phyloP scores from a whole-genome alignment of 1,284 basidiomycete genomes.

The Cryptococcus amylolentus region DNA sequence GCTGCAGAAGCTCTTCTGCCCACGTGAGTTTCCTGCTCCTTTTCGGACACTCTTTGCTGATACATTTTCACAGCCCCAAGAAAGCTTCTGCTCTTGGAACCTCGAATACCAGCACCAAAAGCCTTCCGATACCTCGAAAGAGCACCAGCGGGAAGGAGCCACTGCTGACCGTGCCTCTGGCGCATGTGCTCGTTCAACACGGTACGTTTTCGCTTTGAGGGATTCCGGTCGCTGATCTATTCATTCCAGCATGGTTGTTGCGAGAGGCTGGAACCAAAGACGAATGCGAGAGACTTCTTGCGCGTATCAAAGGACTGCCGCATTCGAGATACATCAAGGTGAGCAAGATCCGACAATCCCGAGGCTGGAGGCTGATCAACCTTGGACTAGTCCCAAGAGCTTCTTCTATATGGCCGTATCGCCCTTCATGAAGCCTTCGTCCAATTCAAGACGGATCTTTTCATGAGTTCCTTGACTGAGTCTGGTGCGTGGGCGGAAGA shows the following conservation, averaged over 20 bases:
- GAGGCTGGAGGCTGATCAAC: no score
- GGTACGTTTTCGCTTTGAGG: slow-evolving; percentile 51
- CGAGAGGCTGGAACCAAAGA: slow-evolving; percentile 58
- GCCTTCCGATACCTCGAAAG: slow-evolving; percentile 5
- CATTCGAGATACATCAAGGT: slow-evolving; percentile 27
- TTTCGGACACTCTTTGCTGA: slow-evolving; percentile 48
- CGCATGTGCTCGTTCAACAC: slow-evolving; percentile 66
- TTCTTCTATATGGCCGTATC: slow-evolving; percentile 66
- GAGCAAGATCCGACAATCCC: slow-evolving; percentile 21
- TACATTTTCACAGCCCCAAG: slow-evolving; percentile 6
- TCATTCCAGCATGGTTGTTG: slow-evolving; percentile 64
- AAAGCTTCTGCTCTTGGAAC: slow-evolving; percentile 12
- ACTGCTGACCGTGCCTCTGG: slow-evolving; percentile 64
- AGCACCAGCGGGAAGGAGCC: slow-evolving; percentile 54
- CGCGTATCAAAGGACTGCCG: slow-evolving; percentile 50
- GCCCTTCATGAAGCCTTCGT: slow-evolving; percentile 70
- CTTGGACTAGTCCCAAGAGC: slow-evolving; percentile 62
- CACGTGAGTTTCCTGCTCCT: slow-evolving; percentile 17
- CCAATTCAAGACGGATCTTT: slow-evolving; percentile 76
- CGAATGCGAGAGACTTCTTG: slow-evolving; percentile 57
- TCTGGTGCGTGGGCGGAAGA: slow-evolving; percentile 55
- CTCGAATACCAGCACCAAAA: slow-evolving; percentile 42
- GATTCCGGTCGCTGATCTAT: not conserved
- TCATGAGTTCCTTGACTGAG: slow-evolving; percentile 78
- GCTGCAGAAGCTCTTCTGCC: slow-evolving; percentile 33